Evolutionary conservation across 2,329 filamentous ascomycete genomes (phyloP), one percentile per base, ranked within the genome.

Genomic region (Drechslerella dactyloides): DNA sequence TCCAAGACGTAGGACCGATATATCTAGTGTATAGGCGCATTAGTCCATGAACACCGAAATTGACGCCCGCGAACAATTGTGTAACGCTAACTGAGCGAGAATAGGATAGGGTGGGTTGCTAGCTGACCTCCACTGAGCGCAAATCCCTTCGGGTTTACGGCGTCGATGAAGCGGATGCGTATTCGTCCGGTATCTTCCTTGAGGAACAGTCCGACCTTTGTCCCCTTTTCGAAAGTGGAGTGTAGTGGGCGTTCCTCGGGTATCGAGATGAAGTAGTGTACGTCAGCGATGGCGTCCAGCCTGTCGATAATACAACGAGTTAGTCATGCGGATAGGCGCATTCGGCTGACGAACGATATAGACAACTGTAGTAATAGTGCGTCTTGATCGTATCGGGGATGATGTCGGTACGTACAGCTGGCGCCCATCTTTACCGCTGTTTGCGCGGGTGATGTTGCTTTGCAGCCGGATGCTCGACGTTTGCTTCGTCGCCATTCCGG

Each of bases 361-460:
- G 21, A 24, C 13, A 40, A 1, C 6, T 30, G n/a, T 44, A 24
- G 46, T n/a, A 57, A 13, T 11, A 42, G n/a, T n/a, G n/a, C n/a
- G n/a, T n/a, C n/a, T n/a, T n/a, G n/a, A n/a, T n/a, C n/a, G n/a
- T 1, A 30, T n/a, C 10, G 15, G 42, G 17, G 44, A 44, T 48
- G 17, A 19, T 23, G 24, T 11, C 13, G 13, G 35, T 59, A 70
- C 68, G 51, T 44, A 72, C 68, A 72, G 51, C 53, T 72, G 68
- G 30, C 68, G 44, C 17, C 68, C 68, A 17, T 72, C 68, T 57
- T 72, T 72, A 44, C 68, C 68, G 56, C 68, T 72, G 40, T 72
- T 72, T 35, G 68, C 68, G 40, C 68, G 68, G 27, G 68, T 48
- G 60, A 72, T 54, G 55, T 72, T 72, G 60, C 68, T 72, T 37